phyloP scores from a whole-genome alignment of 2,329 filamentous ascomycete species.

The Colletotrichum magnum region DNA sequence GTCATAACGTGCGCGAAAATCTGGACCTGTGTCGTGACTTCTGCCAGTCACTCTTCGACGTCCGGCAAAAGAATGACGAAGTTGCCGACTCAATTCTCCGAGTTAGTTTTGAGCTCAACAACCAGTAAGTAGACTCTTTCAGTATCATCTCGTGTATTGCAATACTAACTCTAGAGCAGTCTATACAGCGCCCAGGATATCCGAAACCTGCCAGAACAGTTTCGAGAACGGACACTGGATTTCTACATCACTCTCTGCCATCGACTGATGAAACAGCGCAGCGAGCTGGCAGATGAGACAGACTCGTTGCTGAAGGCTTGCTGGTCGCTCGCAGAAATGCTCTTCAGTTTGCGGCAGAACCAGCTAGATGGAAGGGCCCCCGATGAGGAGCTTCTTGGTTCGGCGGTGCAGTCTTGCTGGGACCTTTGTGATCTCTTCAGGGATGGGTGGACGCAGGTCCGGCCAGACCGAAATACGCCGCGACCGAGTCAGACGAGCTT shows the following conservation, averaged over 20 bases:
- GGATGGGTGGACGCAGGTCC: conserved; percentile 90
- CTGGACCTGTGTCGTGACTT: conserved; percentile 92
- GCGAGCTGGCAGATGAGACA: conserved; percentile 82
- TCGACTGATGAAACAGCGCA: conserved; percentile 94
- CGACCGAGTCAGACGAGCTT: conserved; percentile 85
- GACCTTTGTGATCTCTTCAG: conserved; percentile 94
- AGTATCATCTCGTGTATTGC: not conserved
- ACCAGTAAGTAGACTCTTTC: conserved; percentile 73
- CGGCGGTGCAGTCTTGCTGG: conserved; percentile 94
- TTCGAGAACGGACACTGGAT: conserved; percentile 90
- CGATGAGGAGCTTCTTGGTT: conserved; percentile 88
- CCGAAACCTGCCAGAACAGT: conserved; percentile 84
- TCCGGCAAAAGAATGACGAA: conserved; percentile 83
- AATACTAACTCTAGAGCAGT: conserved; percentile 51
- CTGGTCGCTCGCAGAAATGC: conserved; percentile 92
- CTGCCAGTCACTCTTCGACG: conserved; percentile 91
- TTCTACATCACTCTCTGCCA: conserved; percentile 97
- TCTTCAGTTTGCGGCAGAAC: conserved; percentile 91
- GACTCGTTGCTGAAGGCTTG: conserved; percentile 88
- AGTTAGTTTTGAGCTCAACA: conserved; percentile 95
- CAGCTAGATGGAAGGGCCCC: conserved; percentile 78
- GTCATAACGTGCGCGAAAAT: conserved; percentile 79
- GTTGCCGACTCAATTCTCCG: conserved; percentile 87
- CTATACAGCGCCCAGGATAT: conserved; percentile 91
- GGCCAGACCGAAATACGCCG: conserved; percentile 88